These are phyloP conservation scores for Populus alba DNA, from an alignment of 345 rosid genomes.

Conservation along the genomic window DNA sequence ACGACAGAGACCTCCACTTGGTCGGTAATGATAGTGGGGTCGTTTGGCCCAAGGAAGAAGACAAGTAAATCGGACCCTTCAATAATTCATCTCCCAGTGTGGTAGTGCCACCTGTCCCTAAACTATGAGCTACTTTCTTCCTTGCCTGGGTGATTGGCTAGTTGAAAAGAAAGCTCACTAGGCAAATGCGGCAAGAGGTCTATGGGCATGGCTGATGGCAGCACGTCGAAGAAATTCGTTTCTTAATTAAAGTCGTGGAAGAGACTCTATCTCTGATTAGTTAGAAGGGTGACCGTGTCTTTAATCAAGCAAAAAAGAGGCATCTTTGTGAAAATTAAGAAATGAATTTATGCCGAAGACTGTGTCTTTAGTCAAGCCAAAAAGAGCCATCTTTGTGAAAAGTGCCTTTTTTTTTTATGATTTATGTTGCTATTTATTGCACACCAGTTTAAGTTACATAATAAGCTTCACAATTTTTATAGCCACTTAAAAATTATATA, in stretches of 20 bases:
- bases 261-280: background rate
- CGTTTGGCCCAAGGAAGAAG: background rate
- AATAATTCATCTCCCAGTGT: background rate
- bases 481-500: too few relatives aligned
- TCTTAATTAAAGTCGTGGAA: background rate
- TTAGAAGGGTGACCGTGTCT: background rate
- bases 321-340: too few relatives aligned
- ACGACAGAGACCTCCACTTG: conserved; percentile 17
- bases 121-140: background rate
- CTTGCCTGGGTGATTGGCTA: background rate
- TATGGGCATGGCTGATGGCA: background rate
- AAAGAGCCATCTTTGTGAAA: too few relatives aligned
- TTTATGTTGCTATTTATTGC: too few relatives aligned
- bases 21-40: background rate
- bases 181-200: background rate
- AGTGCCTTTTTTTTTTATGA: too few relatives aligned
- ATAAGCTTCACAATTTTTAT: too few relatives aligned
- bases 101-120: conserved; percentile 6
- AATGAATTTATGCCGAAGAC: too few relatives aligned
- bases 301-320: background rate
- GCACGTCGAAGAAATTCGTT: background rate
- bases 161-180: background rate
- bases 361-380: too few relatives aligned
- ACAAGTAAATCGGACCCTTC: background rate
- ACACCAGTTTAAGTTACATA: too few relatives aligned